Percentiles rank a stretch among this genome's conserved stretches.
Conservation (phyloP, 306 rosid genomes). For the Rosa rugosa region DNA sequence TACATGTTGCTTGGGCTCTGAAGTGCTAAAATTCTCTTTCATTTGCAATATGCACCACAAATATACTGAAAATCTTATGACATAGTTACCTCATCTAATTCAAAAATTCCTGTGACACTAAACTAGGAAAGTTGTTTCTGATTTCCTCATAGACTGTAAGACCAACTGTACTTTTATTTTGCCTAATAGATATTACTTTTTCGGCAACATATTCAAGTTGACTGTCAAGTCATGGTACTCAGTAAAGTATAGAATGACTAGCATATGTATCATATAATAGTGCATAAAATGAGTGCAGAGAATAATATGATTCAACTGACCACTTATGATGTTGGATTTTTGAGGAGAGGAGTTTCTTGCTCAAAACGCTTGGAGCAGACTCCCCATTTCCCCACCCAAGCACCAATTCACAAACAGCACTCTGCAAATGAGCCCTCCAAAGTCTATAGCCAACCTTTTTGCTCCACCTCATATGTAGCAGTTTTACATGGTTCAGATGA, state of each 20-base stretch:
- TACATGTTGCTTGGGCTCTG: not conserved
- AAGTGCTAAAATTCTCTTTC: not conserved
- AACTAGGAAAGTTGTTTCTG: not conserved
- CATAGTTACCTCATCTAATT: not conserved
- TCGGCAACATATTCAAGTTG: not conserved
- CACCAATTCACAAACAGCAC: conserved; percentile 71
- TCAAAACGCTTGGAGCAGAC: conserved; percentile 93
- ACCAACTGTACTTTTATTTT: not conserved
- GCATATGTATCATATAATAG: not conserved
- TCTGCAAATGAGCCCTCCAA: conserved; percentile 94
- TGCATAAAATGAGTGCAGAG: not conserved
- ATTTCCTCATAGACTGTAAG: not conserved
- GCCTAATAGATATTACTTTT: not conserved
- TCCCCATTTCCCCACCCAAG: conserved; percentile 63
- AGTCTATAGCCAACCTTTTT: conserved; percentile 56
- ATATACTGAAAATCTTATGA: not conserved
- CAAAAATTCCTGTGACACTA: not conserved
- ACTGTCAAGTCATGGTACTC: not conserved
- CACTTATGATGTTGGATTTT: conserved; percentile 28
- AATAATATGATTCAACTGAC: conserved; percentile 30
- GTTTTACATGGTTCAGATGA: conserved; percentile 25
- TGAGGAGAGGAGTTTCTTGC: conserved; percentile 95
- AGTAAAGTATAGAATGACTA: not conserved
- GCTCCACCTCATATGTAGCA: conserved; percentile 33
- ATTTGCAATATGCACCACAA: not conserved